These are phyloP conservation scores for Silene conica DNA, from an alignment of 148 eudicot species.

Conservation along the genomic window DNA sequence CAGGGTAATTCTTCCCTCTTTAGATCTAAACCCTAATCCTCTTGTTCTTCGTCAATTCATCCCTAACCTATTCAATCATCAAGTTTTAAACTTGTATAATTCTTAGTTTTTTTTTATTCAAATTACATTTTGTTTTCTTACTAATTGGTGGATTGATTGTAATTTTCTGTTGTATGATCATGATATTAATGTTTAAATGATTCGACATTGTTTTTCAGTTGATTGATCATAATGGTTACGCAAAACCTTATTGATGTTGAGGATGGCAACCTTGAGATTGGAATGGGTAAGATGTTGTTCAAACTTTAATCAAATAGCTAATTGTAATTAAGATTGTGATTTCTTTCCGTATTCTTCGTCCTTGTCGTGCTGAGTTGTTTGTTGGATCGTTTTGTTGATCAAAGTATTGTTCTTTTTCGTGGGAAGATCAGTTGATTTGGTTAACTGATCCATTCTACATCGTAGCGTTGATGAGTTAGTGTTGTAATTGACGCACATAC, in stretches of 20 bases:
- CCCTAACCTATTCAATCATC: neutral
- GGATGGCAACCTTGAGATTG: conserved; percentile 84
- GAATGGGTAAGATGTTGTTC: conserved; percentile 69
- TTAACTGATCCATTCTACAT: neutral
- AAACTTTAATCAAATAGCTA: neutral
- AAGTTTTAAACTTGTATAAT: neutral
- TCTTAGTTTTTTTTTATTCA: neutral
- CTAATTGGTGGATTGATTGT: neutral
- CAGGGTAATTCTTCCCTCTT: conserved; percentile 22
- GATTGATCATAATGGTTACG: conserved; percentile 58
- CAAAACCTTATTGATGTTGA: conserved; percentile 58
- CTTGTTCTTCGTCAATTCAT: neutral
- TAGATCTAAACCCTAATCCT: conserved; percentile 20
- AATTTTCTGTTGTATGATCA: neutral
- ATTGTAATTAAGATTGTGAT: neutral
- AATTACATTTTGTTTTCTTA: neutral
- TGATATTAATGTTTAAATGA: neutral
- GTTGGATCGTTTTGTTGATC: neutral
- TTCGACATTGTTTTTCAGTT: conserved; percentile 4
- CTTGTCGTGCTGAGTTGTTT: neutral
- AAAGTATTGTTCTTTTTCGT: neutral
- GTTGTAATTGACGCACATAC: neutral
- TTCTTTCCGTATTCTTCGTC: neutral
- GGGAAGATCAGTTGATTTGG: neutral
- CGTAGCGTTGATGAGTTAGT: neutral